Base-by-base conservation (phyloP, 1,284 basidiomycete genomes). In the Sparassis latifolia region DNA sequence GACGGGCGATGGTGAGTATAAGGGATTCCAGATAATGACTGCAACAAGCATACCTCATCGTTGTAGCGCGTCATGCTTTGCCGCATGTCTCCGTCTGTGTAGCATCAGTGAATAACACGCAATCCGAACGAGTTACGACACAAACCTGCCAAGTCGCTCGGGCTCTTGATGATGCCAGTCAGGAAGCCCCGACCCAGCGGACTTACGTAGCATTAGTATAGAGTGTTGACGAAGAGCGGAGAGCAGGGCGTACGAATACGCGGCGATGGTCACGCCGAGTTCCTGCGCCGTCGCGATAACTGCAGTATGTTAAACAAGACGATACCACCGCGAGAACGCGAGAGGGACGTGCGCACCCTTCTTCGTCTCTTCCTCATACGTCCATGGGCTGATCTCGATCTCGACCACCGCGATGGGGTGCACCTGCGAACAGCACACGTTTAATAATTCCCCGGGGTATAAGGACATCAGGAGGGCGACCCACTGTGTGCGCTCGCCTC, bases 111-210 rank as follows among this genome's bases (percentile, higher is more conserved):
- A 37, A 37, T 12, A 37, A 7, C 7, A 37, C 7, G 12, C 35
- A 37, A 37, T 6, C 6, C 35, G 6, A 37, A 37, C 7, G 35
- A 6, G 35, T 37, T 6, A 37, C 35, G 12, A 37, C 12, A 47
- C 50, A 31, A 31, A 62, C 62, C 58, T 7, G 57, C 54, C 9
- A 84, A 56, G 54, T 84, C 80, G 39, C 72, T 68, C 40, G 65
- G 59, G 3, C 60, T 66, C 61, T 72, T 74, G 62, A 75, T 72
- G 35, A 62, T 60, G 5, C 80, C 78, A 2, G 76, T 74, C 43
- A 85, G 64, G 62, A 83, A 73, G 1, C 82, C 82, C 32, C 71
- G 66, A 2, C 78, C 79, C 5, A 82, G 68, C 0, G 80, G 80
- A 2, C 69, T 69, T 29, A 33, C 45, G 30, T 7, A 49, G 38